Evolutionary conservation across 2,329 filamentous ascomycete species (phyloP).

Genomic region (Mollisiaceae sp.): DNA sequence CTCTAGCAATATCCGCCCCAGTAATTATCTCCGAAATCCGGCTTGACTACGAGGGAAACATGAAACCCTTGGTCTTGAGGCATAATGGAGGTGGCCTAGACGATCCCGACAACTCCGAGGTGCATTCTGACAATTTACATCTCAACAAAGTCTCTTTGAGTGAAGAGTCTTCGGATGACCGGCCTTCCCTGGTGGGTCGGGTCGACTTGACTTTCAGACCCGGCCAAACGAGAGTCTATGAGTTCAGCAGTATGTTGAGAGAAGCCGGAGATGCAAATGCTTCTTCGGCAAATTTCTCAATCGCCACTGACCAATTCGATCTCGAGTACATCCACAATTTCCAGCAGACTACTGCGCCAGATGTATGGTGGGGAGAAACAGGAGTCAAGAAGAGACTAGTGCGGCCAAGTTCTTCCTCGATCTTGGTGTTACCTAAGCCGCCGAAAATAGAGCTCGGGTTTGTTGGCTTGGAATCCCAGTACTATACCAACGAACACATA

Average conservation of each 20-base stretch:
- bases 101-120: neutral
- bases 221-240: conserved; percentile 71
- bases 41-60: conserved; percentile 61
- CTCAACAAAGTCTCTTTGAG: conserved; percentile 27
- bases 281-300: conserved; percentile 63
- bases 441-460: conserved; percentile 85
- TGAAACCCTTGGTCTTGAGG: conserved; percentile 59
- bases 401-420: conserved; percentile 56
- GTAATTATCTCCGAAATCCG: conserved; percentile 57
- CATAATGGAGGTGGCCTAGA: conserved; percentile 32
- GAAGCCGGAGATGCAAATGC: conserved; percentile 81
- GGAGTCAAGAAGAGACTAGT: conserved; percentile 52
- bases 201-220: conserved; percentile 70
- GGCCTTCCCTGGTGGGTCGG: conserved; percentile 54
- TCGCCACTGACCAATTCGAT: conserved; percentile 69
- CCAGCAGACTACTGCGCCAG: conserved; percentile 47
- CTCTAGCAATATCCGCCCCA: conserved; percentile 57
- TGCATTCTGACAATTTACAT: conserved; percentile 22
- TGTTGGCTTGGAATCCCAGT: conserved; percentile 67
- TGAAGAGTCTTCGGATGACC: conserved; percentile 41
- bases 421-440: conserved; percentile 84
- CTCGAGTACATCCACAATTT: conserved; percentile 69
- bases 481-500: conserved; percentile 84
- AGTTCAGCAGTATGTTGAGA: conserved; percentile 74
- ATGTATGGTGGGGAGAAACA: conserved; percentile 57